phyloP scores from a whole-genome alignment of 805 yeast genomes.

The Saccharomycopsis sp. region DNA sequence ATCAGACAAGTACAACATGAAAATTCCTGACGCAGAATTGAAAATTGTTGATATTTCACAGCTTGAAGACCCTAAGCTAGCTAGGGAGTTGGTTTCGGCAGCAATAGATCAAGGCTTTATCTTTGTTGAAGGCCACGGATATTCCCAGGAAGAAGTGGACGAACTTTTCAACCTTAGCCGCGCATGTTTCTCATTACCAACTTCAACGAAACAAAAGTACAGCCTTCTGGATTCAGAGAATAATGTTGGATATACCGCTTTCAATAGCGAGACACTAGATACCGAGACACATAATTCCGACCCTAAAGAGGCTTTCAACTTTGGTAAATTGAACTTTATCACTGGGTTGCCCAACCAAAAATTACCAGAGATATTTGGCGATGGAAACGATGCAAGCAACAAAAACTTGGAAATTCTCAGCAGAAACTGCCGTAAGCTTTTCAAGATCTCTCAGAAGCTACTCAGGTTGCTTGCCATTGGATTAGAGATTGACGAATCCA shows the following conservation, averaged over 20 bases:
- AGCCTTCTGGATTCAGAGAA: neutral
- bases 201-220: neutral
- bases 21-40: neutral
- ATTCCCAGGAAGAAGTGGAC: constrained; percentile 37
- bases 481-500: constrained; percentile 47
- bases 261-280: constrained; percentile 1
- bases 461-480: constrained; percentile 55
- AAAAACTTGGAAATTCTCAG: constrained; percentile 36
- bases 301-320: constrained; percentile 64
- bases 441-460: constrained; percentile 40
- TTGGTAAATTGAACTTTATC: constrained; percentile 44
- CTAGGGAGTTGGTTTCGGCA: constrained; percentile 36
- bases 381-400: constrained; percentile 33
- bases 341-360: constrained; percentile 36
- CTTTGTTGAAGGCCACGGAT: constrained; percentile 47
- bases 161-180: constrained; percentile 31
- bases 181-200: constrained; percentile 2
- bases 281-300: constrained; percentile 27
- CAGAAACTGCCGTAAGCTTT: constrained; percentile 38
- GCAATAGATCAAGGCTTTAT: constrained; percentile 46
- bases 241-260: constrained; percentile 8
- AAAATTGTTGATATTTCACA: constrained; percentile 35
- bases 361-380: constrained; percentile 35
- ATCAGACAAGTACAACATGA: neutral
- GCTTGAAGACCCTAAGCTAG: constrained; percentile 28